Evolutionary conservation across 1,284 basidiomycete species (phyloP).

Genomic region (Meripilus lineatus): DNA sequence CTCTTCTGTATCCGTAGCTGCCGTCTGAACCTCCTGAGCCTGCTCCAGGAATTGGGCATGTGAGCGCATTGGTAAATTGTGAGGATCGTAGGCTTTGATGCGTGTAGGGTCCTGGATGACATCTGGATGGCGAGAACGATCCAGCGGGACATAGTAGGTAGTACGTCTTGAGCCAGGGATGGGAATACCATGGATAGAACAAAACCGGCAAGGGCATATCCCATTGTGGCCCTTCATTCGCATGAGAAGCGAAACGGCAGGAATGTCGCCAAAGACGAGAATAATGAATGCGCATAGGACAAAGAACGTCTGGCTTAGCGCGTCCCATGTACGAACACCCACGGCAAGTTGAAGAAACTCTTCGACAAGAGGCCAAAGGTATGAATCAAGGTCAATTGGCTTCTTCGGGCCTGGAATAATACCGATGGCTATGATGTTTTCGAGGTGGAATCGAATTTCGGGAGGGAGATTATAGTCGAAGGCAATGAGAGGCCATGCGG

Average conservation of each 20-base stretch:
- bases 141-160: slow-evolving; percentile 37
- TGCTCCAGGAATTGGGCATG: slow-evolving; percentile 30
- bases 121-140: too few relatives aligned
- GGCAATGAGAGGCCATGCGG: slow-evolving; percentile 38
- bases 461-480: slow-evolving; percentile 38
- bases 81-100: slow-evolving; percentile 26
- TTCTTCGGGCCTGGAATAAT: slow-evolving; percentile 41
- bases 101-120: background rate
- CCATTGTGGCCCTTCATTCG: too few relatives aligned
- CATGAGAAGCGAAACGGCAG: slow-evolving; percentile 35
- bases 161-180: slow-evolving; percentile 17
- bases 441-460: too few relatives aligned
- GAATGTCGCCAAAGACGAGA: slow-evolving; percentile 46
- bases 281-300: slow-evolving; percentile 33
- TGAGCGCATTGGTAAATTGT: slow-evolving; percentile 32
- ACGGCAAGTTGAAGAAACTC: slow-evolving; percentile 32
- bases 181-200: slow-evolving; percentile 33
- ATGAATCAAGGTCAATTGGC: slow-evolving; percentile 37
- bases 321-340: slow-evolving; percentile 34
- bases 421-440: slow-evolving; percentile 32
- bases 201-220: slow-evolving; percentile 37
- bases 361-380: slow-evolving; percentile 32
- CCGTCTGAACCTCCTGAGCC: slow-evolving; percentile 27
- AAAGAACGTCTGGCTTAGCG: slow-evolving; percentile 21
- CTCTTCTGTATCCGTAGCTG: slow-evolving; percentile 16